phyloP scores from a whole-genome alignment of 2,329 filamentous ascomycete genomes.

The Colletotrichum spinosum region DNA sequence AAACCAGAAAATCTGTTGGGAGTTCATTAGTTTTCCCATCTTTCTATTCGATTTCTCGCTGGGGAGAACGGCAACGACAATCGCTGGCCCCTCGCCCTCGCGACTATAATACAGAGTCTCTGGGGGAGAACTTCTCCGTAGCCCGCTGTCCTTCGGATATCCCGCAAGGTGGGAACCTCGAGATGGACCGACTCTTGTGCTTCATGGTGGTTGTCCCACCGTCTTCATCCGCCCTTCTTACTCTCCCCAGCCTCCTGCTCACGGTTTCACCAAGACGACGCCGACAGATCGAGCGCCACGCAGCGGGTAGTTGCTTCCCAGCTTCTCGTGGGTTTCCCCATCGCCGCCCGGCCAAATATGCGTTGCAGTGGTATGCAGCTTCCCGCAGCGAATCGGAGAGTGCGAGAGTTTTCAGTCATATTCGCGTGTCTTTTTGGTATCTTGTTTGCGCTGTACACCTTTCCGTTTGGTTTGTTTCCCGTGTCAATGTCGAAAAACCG shows the following conservation, averaged over 20 bases:
- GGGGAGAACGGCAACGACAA: too few relatives aligned
- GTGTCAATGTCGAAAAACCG: too few relatives aligned
- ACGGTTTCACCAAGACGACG: constrained; percentile 16
- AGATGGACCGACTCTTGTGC: neutral
- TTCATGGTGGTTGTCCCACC: neutral
- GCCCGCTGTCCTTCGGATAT: too few relatives aligned
- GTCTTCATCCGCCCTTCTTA: neutral
- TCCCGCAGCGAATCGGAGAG: neutral
- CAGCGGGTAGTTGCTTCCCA: constrained; percentile 30
- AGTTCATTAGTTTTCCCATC: too few relatives aligned
- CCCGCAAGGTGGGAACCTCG: too few relatives aligned
- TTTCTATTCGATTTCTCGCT: too few relatives aligned
- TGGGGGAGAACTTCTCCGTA: too few relatives aligned
- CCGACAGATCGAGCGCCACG: constrained; percentile 25
- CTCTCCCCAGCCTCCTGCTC: neutral
- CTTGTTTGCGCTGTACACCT: constrained; percentile 3
- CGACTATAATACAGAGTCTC: too few relatives aligned
- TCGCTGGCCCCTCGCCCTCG: too few relatives aligned
- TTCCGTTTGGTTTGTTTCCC: too few relatives aligned
- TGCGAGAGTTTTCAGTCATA: neutral
- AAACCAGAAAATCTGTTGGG: too few relatives aligned
- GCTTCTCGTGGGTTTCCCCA: neutral
- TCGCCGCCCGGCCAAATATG: neutral
- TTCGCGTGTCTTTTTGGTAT: constrained; percentile 24
- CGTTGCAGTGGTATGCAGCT: neutral